Conservation (phyloP, 345 rosid species). For the Lepidium africanum region DNA sequence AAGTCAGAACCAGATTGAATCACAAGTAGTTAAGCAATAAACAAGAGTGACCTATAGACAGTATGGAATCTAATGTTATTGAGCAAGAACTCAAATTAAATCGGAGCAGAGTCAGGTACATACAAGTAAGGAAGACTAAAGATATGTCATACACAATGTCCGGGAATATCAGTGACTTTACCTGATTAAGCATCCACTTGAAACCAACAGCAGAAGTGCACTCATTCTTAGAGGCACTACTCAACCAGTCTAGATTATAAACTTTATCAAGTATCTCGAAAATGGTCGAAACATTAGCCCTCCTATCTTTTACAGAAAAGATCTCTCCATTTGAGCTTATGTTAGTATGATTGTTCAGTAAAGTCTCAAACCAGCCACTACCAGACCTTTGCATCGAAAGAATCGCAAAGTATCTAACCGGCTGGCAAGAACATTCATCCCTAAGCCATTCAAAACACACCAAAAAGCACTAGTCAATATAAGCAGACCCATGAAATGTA, state of each 20-base stretch:
- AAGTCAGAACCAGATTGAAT: neutral
- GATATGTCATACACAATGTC: neutral
- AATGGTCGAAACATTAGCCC: slow-evolving; percentile 67
- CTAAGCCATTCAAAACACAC: slow-evolving; percentile 29
- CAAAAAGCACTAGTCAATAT: neutral
- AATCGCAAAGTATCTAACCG: slow-evolving; percentile 89
- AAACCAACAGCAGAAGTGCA: slow-evolving; percentile 95
- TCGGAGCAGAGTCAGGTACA: neutral
- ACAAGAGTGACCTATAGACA: neutral
- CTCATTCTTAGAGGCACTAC: slow-evolving; percentile 95
- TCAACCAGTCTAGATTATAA: slow-evolving; percentile 84
- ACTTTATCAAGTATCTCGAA: slow-evolving; percentile 70
- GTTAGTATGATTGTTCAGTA: slow-evolving; percentile 86
- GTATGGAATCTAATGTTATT: neutral
- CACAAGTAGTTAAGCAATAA: neutral
- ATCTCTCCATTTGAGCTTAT: slow-evolving; percentile 96
- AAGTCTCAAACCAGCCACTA: slow-evolving; percentile 99
- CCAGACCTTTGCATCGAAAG: slow-evolving; percentile 99
- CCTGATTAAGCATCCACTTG: slow-evolving; percentile 99
- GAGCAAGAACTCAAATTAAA: neutral
- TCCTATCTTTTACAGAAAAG: slow-evolving; percentile 83
- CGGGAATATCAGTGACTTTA: neutral
- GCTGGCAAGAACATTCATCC: slow-evolving; percentile 81
- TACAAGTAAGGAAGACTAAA: neutral
- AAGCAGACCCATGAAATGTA: neutral